A percentile compares a stretch with the other conserved stretches of the same genome.
Evolutionary conservation across 2,329 filamentous ascomycete species (phyloP).

Genomic region (Spiromastix sp.): DNA sequence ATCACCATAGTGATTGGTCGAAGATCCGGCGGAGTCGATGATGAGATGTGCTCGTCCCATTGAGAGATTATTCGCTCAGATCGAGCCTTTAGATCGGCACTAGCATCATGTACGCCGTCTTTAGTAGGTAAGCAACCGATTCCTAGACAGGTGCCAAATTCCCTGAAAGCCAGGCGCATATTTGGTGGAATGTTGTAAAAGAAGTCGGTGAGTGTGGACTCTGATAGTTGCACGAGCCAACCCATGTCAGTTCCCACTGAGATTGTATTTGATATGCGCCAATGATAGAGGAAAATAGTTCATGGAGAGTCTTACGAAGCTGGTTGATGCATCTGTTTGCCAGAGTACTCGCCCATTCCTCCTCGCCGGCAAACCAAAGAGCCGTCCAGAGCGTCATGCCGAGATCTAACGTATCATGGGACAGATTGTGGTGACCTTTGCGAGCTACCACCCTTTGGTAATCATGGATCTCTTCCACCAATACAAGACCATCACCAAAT

Average conservation of each 20-base stretch:
- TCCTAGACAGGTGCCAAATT: conserved; percentile 45
- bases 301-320: conserved; percentile 22
- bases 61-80: conserved; percentile 26
- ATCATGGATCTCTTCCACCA: conserved; percentile 42
- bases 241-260: no score
- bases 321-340: conserved; percentile 25
- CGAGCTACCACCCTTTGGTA: conserved; percentile 40
- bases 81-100: conserved; percentile 21
- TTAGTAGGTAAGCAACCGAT: conserved; percentile 28
- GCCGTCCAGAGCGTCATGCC: conserved; percentile 51
- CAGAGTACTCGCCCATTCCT: conserved; percentile 39
- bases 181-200: no score
- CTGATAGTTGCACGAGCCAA: no score
- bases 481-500: conserved; percentile 20
- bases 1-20: conserved; percentile 47
- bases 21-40: conserved; percentile 32
- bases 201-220: no score
- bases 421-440: conserved; percentile 35
- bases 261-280: no score
- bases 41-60: conserved; percentile 29
- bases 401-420: conserved; percentile 44
- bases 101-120: conserved; percentile 25
- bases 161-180: conserved; percentile 44
- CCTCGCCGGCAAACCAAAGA: conserved; percentile 39
- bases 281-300: no score